Conservation (phyloP, 2,329 filamentous ascomycete species). For the Sporothrix luriei region DNA sequence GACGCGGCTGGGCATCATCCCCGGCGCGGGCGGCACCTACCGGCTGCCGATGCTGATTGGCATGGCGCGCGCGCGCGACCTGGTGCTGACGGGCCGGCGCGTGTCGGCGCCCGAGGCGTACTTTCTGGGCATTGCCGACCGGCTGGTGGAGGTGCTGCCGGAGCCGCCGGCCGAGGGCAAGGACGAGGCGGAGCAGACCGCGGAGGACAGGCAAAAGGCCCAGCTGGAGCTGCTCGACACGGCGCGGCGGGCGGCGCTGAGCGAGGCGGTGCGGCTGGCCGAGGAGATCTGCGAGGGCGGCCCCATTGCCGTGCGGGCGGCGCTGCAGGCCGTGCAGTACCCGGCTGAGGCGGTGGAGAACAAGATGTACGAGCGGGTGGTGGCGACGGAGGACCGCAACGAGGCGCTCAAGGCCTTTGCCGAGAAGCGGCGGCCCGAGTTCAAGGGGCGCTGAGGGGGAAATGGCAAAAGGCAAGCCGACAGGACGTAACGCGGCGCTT, state of each 20-base stretch:
- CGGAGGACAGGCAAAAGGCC: conserved; percentile 41
- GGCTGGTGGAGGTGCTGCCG: conserved; percentile 73
- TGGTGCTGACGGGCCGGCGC: conserved; percentile 87
- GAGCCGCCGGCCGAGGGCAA: conserved; percentile 38
- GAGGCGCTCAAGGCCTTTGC: conserved; percentile 86
- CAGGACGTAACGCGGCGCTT: background rate
- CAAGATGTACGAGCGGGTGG: conserved; percentile 79
- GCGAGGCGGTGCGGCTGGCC: conserved; percentile 76
- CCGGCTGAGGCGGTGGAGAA: conserved; percentile 79
- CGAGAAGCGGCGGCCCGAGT: conserved; percentile 63
- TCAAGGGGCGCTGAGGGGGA: conserved; percentile 54
- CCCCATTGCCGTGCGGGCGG: conserved; percentile 78
- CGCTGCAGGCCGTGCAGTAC: conserved; percentile 74
- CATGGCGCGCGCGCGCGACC: conserved; percentile 76
- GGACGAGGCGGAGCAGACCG: conserved; percentile 45
- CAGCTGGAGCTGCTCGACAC: conserved; percentile 52
- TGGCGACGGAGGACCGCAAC: conserved; percentile 80
- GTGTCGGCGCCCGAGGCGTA: conserved; percentile 84
- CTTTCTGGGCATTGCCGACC: conserved; percentile 84
- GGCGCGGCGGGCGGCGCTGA: conserved; percentile 69
- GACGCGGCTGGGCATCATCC: conserved; percentile 89
- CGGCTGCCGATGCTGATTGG: conserved; percentile 83
- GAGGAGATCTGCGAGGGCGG: conserved; percentile 80
- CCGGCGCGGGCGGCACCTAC: conserved; percentile 90
- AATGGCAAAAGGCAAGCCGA: background rate